These are phyloP conservation scores for Leucosporidium yakuticum DNA, from an alignment of 768 basidiomycete species.

Conservation along the genomic window DNA sequence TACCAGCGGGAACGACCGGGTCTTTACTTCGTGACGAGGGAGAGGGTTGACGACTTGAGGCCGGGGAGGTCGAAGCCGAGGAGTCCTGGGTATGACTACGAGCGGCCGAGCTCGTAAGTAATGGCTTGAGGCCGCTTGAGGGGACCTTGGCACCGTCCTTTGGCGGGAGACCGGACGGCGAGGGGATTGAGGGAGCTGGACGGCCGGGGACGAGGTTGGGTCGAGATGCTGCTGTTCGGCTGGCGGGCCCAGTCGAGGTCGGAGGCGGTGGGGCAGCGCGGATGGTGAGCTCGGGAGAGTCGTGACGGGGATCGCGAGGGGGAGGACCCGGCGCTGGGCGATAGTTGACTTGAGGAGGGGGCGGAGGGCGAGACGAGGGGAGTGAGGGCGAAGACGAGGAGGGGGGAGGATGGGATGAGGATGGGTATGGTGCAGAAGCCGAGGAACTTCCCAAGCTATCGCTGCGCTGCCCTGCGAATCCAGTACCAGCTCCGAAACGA, in stretches of 20 bases:
- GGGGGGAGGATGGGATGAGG: constrained; percentile 11
- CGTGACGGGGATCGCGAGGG: not conserved
- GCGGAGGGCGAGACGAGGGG: not conserved
- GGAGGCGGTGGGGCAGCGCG: not conserved
- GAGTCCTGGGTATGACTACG: constrained; percentile 9
- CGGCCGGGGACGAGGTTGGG: constrained; percentile 33
- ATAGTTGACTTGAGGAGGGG: not conserved
- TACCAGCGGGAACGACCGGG: not conserved
- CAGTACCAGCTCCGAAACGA: constrained; percentile 85
- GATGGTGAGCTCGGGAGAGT: not conserved
- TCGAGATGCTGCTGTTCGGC: constrained; percentile 4
- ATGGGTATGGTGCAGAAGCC: constrained; percentile 34
- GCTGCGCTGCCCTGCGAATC: constrained; percentile 60
- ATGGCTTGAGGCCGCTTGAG: constrained; percentile 15
- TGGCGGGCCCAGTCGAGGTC: not conserved
- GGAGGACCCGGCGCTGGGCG: constrained; percentile 4
- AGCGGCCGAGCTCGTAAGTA: constrained; percentile 18
- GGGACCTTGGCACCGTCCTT: not conserved
- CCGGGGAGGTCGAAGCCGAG: not conserved
- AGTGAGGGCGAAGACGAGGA: constrained; percentile 7
- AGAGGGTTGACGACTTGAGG: not conserved
- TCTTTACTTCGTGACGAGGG: not conserved
- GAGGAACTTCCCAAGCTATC: not conserved
- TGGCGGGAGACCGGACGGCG: not conserved
- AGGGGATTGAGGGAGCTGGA: constrained; percentile 14